These are phyloP conservation scores for Glycine tomentella DNA, from an alignment of 306 rosid genomes.

Conservation along the genomic window DNA sequence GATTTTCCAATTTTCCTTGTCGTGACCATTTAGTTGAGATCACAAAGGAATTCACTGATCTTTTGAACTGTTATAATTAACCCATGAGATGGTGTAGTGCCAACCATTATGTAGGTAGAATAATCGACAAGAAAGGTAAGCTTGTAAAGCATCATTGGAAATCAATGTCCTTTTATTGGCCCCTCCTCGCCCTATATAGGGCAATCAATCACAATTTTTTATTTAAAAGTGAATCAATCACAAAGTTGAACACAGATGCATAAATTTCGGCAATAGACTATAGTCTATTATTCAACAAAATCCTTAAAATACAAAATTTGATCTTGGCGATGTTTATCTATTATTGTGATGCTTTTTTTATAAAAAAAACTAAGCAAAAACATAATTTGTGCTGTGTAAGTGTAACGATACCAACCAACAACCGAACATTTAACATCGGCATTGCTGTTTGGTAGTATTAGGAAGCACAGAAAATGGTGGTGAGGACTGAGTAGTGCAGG, in stretches of 20 bases:
- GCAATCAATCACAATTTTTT: slow-evolving; percentile 1
- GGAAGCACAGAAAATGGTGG: too few species aligned
- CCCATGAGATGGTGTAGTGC: neutral
- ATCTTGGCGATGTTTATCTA: neutral
- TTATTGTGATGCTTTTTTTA: neutral
- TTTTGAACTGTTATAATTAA: slow-evolving; percentile 21
- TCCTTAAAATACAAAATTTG: neutral
- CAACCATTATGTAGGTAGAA: neutral
- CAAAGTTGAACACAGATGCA: neutral
- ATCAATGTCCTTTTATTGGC: neutral
- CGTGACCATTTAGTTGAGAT: neutral
- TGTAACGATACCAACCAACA: neutral
- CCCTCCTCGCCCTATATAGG: slow-evolving; percentile 28
- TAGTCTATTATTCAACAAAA: slow-evolving; percentile 25
- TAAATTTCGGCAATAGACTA: neutral
- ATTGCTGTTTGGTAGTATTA: too few species aligned
- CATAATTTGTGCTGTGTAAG: neutral
- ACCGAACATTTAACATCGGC: neutral
- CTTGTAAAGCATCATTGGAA: slow-evolving; percentile 26
- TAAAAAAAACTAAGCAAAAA: neutral
- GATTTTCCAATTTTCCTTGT: neutral
- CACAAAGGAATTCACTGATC: neutral
- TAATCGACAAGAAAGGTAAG: slow-evolving; percentile 30
- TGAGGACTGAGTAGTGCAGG: too few species aligned
- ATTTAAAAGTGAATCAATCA: slow-evolving; percentile 13